A percentile compares a stretch with the other conserved stretches of the same genome.
Conservation (phyloP, 1,284 basidiomycete species). For the Sanghuangporus weigelae region DNA sequence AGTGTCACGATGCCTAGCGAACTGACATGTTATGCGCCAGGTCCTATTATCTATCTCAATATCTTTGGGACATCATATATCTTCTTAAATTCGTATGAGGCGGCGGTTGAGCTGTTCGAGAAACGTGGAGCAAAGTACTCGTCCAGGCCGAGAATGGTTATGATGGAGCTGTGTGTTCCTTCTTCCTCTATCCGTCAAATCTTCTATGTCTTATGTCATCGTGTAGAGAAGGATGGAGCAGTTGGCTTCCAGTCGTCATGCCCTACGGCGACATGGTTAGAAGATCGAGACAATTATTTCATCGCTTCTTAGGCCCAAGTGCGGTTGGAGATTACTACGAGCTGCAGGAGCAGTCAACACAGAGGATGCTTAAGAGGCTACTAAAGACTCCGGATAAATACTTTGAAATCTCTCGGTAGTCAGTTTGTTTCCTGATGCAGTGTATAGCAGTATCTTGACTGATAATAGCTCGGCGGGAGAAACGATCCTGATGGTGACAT, state of each 20-base stretch:
- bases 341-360: neutral
- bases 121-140: slow-evolving; percentile 67
- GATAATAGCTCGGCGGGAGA: neutral
- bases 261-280: slow-evolving; percentile 10
- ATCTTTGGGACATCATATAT: slow-evolving; percentile 31
- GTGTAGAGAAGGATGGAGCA: slow-evolving; percentile 1
- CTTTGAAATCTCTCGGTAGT: neutral
- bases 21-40: slow-evolving; percentile 40
- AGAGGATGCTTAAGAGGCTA: slow-evolving; percentile 6
- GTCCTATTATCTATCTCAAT: slow-evolving; percentile 46
- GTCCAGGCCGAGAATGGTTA: slow-evolving; percentile 47
- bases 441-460: neutral
- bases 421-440: neutral
- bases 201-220: neutral
- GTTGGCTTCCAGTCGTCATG: neutral
- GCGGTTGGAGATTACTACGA: slow-evolving; percentile 3
- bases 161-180: slow-evolving; percentile 40
- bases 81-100: slow-evolving; percentile 50
- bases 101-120: slow-evolving; percentile 56
- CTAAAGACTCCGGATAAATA: slow-evolving; percentile 2
- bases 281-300: slow-evolving; percentile 4
- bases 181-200: neutral
- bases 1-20: slow-evolving; percentile 38
- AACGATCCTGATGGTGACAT: slow-evolving; percentile 11
- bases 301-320: slow-evolving; percentile 3